Conservation (phyloP, 495 filamentous ascomycete genomes). For the Lichina pygmaea region DNA sequence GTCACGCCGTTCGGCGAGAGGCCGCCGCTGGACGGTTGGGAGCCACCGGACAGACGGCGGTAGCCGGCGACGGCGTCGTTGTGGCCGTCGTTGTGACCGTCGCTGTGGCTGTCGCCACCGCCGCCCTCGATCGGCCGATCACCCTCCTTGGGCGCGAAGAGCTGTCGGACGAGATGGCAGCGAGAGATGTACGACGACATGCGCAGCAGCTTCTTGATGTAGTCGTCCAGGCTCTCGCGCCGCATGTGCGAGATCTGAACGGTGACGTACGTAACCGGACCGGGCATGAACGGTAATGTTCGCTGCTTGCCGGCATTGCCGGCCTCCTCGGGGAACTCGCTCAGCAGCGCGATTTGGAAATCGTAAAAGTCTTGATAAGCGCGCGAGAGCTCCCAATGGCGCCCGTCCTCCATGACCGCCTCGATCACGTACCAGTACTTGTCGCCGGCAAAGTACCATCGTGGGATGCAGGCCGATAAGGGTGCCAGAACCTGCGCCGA, state of each 20-base stretch:
- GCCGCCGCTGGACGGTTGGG: constrained; percentile 37
- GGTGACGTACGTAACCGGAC: constrained; percentile 90
- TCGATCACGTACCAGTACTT: constrained; percentile 99
- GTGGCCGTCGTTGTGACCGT: constrained; percentile 3
- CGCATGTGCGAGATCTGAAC: constrained; percentile 88
- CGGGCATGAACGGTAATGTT: constrained; percentile 92
- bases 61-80: constrained; percentile 6
- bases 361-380: constrained; percentile 98
- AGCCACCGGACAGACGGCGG: constrained; percentile 17
- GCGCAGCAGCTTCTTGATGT: constrained; percentile 69
- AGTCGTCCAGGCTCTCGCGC: constrained; percentile 73
- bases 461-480: constrained; percentile 59
- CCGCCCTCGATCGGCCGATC: constrained; percentile 63
- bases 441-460: constrained; percentile 89
- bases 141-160: constrained; percentile 71
- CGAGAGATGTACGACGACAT: constrained; percentile 64
- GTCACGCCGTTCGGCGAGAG: constrained; percentile 26
- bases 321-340: constrained; percentile 81
- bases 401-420: constrained; percentile 68
- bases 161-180: constrained; percentile 56
- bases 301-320: constrained; percentile 54
- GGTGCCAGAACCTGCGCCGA: constrained; percentile 25
- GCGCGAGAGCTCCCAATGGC: constrained; percentile 72
- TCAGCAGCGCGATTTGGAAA: constrained; percentile 85
- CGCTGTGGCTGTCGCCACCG: constrained; percentile 6